Evolutionary conservation across 768 basidiomycete species (phyloP), one percentile per base, ranked within the genome.

Genomic region (Lactarius deliciosus): DNA sequence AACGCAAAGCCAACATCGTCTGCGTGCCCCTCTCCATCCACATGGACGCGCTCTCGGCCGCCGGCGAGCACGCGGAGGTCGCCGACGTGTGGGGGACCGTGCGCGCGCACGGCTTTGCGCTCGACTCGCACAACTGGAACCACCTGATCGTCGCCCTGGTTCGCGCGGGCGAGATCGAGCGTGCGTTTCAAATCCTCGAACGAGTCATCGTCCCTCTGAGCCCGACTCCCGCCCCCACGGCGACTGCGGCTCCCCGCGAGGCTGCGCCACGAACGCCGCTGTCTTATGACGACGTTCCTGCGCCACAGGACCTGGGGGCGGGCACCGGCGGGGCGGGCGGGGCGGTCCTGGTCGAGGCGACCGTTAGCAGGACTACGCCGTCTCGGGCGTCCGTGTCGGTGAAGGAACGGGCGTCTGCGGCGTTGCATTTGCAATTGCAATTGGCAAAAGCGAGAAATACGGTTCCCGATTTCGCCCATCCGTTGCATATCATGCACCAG

Each of bases 71-170:
- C 70, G 68, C 73, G 9, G 83, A 87, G 65, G 81, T 96, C 55
- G 82, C 87, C 18, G 72, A 74, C 3, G 79, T 83, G 0, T 98
- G 96, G 95, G 77, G 79, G n/a, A 74, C 78, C 36, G 81, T 92
- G 59, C 83, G 83, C 66, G 69, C 75, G 13, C 76, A 80, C 11
- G 91, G 92, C 2, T 90, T 96, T 71, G 81, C 81, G 15, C 93
- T 94, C 74, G 92, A 96, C 74, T 83, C 90, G 15, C 87, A 90
- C 72, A 98, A 97, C 75, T 98, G 94, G 91, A 97, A 96, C 72
- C 87, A 92, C 72, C 81, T 97, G 32, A 83, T 82, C 30, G 80
- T 89, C 11, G 89, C 87, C 16, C 81, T 96, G 28, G 80, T 94
- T 45, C 86, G 91, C 36, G 92, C 90, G 0, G 92, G 91, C 30